Evolutionary conservation across 139 green algal genomes (phyloP), one percentile per base, ranked within the genome.

Genomic region (Mesostigma viride): DNA sequence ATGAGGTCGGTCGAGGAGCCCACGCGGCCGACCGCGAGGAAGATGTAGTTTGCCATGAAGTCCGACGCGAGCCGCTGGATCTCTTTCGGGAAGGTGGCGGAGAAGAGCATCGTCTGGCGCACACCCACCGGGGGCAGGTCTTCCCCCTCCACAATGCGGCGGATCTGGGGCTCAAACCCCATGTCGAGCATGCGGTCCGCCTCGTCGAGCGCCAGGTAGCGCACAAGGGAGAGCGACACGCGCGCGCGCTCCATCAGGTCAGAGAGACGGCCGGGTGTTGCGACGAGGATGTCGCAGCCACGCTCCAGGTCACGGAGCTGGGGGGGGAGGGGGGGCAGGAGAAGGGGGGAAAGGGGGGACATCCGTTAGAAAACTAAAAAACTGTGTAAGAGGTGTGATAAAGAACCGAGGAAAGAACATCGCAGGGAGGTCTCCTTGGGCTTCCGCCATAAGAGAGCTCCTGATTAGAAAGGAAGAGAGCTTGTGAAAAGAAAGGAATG

Each of bases 111-210:
- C 31, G 91, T 97, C 83, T 97, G 91, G 64, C 91, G 84, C 24
- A 90, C 59, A 22, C 88, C 90, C 0, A 75, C 68, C 6, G 75
- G 78, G 0, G 90, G 90, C 90, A 97, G 96, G 83, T 92, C 87
- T 76, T 69, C 34, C 26, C 59, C n/a, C 31, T 82, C 76, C 34
- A 82, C 76, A 57, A 82, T 80, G 20, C 63, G 58, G 17, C 83
- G 81, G 65, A 91, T 90, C 83, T 96, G 91, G 28, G 91, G 91
- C 81, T 97, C 91, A 67, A 97, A 97, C 28, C 91, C 91, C 91
- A 97, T 97, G 72, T 97, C 91, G 56, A 97, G 74, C 91, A 97
- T 97, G 58, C 90, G 83, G 68, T 96, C 90, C 3, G 90, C 90
- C 81, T 97, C 91, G 63, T 97, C 91, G 63, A 97, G 79, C 2